Evolutionary conservation across 164 flowering plant genomes (phyloP).

Genomic region (Vitis cinerea): DNA sequence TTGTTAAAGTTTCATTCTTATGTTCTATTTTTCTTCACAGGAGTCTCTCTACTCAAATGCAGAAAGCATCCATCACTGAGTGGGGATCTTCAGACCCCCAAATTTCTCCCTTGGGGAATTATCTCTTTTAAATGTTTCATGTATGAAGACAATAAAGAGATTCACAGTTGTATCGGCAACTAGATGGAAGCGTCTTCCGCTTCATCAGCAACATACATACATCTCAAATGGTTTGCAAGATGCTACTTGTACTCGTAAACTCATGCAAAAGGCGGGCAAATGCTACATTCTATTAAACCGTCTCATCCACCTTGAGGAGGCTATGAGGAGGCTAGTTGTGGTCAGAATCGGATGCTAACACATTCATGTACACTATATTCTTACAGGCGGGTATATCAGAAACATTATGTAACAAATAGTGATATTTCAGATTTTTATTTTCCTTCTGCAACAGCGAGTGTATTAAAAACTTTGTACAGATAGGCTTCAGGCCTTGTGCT

Average conservation of each 20-base stretch:
- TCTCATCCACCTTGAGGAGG: neutral
- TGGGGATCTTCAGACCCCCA: no score
- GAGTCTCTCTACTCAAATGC: neutral
- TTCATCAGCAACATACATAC: neutral
- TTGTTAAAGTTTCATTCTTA: no score
- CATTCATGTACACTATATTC: slow-evolving; percentile 13
- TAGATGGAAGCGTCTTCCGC: neutral
- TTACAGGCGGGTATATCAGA: neutral
- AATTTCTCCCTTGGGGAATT: neutral
- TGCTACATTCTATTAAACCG: neutral
- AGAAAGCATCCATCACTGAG: neutral
- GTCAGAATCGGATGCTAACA: neutral
- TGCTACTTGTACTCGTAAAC: neutral
- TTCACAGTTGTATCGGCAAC: neutral
- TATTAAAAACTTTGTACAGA: slow-evolving; percentile 14
- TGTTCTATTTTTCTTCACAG: no score
- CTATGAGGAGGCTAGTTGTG: neutral
- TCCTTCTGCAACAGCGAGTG: neutral
- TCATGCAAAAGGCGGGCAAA: neutral
- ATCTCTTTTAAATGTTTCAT: neutral
- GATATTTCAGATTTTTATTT: neutral
- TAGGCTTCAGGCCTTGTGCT: slow-evolving; percentile 6
- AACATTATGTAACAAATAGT: slow-evolving; percentile 6
- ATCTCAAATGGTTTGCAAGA: slow-evolving; percentile 2
- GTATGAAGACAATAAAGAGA: neutral